phyloP scores from a whole-genome alignment of 1,139 yeast genomes.

The Diutina mesorugosa region DNA sequence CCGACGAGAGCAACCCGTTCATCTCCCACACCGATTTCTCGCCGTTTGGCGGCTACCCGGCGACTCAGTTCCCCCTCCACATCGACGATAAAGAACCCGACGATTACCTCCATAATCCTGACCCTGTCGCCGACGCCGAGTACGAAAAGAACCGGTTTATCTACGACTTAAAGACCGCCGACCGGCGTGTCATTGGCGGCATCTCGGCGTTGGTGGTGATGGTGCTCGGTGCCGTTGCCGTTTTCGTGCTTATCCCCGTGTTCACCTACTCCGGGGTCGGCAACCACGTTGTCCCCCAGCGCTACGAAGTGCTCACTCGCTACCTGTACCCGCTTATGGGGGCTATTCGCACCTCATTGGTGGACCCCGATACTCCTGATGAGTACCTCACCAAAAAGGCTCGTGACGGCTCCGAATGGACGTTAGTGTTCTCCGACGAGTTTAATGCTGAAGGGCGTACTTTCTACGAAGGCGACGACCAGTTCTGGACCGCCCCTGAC shows the following conservation, averaged over 20 bases:
- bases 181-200: constrained; percentile 12
- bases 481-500: constrained; percentile 69
- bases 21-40: not conserved
- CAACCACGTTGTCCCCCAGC: constrained; percentile 10
- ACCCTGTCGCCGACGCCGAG: constrained; percentile 15
- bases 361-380: constrained; percentile 73
- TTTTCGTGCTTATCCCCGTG: constrained; percentile 14
- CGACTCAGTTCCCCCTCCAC: constrained; percentile 14
- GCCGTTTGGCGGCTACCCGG: constrained; percentile 18
- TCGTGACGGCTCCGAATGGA: constrained; percentile 50
- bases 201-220: constrained; percentile 11
- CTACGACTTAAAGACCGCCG: constrained; percentile 14
- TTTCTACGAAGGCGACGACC: constrained; percentile 75
- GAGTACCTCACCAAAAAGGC: constrained; percentile 33
- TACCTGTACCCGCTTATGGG: constrained; percentile 48
- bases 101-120: constrained; percentile 18
- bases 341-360: constrained; percentile 47
- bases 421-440: constrained; percentile 70
- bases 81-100: constrained; percentile 16
- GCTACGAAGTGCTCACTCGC: constrained; percentile 35
- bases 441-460: constrained; percentile 75
- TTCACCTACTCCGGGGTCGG: constrained; percentile 13
- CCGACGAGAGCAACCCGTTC: not conserved
- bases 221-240: constrained; percentile 8
- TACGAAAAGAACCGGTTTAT: constrained; percentile 15